Base-by-base conservation (phyloP, 2,329 filamentous ascomycete genomes). In the Fusarium fracticaudum region DNA sequence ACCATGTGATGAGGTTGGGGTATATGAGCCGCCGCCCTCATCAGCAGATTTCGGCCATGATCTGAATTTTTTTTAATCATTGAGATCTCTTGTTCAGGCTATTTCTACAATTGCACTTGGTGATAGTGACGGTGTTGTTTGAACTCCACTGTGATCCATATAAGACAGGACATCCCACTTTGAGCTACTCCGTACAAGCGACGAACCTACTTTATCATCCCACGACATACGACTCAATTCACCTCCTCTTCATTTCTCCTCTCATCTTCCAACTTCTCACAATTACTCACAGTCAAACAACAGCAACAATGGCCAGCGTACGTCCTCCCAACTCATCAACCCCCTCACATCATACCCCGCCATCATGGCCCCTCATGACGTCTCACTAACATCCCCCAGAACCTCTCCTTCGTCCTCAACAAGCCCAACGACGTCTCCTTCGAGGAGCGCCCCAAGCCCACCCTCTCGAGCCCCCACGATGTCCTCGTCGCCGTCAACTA, bases 341-440 rank as follows among this genome's bases (percentile, higher is more conserved):
- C 11, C n/a, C 63, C 31, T 64, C 53, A 41, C 26, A 22, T 47
- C 35, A 63, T 57, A 60, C 69, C 74, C 71, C 71, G 50, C 60
- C 54, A 69, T 64, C 58, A 63, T 73, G 69, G 45, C 67, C 67
- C 68, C 69, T 71, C 69, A 71, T 74, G 71, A 64, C 63, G 71
- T 72, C 59, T 45, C 38, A 54, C 70, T 69, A 45, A 72, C 47
- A 29, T 6, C 26, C 15, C 38, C 20, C 76, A 94, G 93, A 96
- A 96, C 83, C 90, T 92, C 76, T 96, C 94, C 61, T 96, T 96
- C 84, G 86, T 97, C 81, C 93, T 97, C 78, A 91, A 95, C 84
- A 92, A 93, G 77, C 88, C 91, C 69, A 87, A 91, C 81, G 88
- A 92, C 77, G 92, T 97, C 78, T 85, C 86, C 73, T 97, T 91